Evolutionary conservation across 768 basidiomycete species (phyloP), one percentile per base, ranked within the genome.

Genomic region (Ramaria sp.): DNA sequence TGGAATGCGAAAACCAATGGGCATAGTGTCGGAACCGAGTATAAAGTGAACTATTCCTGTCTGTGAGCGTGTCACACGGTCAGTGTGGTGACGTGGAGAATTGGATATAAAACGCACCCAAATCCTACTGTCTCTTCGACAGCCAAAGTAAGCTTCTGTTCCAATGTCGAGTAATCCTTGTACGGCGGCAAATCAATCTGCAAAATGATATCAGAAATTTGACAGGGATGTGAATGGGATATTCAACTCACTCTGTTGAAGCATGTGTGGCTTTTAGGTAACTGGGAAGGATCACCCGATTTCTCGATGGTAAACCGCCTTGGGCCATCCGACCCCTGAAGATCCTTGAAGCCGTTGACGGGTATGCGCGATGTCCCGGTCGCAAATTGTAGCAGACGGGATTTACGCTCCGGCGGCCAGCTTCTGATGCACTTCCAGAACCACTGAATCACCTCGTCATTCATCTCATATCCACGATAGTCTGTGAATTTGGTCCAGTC

Each of bases 401-500:
- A 93, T 75, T 99, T 99, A 71, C 94, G 86, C 75, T 99, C 96
- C 0, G 95, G 85, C 11, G 96, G 95, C 96, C 96, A 99, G 64
- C 86, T 83, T 63, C 91, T 87, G 46, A 99, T 91, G 65, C 91
- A 93, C 74, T 97, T 92, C 96, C 96, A 99, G 86, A 99, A 99
- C 96, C 96, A 99, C 67, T 97, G 92, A 57, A 99, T 94, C 49
- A 94, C 90, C 66, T 95, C 91, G 67, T 95, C 92, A 64, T 86
- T 88, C 72, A 91, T 83, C 72, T 93, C 90, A 67, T 94, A 95
- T 15, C 92, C 95, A 62, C 95, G 86, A 72, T 98, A 98, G 69
- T 98, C 96, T 38, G 96, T 99, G 72, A 94, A 96, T 74, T 98
- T 97, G 67, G 86, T 91, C 96, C 96, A 98, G 69, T 96, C 95